phyloP scores from a whole-genome alignment of 805 yeast genomes.

The Zygoascus biomembranicola region DNA sequence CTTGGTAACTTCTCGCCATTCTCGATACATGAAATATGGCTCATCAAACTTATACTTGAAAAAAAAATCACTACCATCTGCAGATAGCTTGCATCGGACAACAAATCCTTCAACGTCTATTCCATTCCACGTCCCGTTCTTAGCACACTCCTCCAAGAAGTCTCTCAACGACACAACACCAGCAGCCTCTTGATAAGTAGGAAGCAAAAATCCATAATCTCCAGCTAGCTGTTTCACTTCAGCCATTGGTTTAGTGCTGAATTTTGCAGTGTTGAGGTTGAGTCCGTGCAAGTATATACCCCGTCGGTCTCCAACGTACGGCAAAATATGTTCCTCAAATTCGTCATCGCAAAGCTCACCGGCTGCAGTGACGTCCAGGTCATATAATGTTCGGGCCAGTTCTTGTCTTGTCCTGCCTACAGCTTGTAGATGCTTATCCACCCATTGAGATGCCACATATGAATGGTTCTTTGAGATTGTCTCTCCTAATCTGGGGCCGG shows the following conservation, averaged over 20 bases:
- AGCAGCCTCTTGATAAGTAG: slow-evolving; percentile 27
- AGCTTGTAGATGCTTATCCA: slow-evolving; percentile 44
- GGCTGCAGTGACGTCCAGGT: slow-evolving; percentile 65
- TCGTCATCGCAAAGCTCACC: slow-evolving; percentile 88
- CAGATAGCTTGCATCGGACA: slow-evolving; percentile 48
- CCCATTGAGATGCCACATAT: slow-evolving; percentile 51
- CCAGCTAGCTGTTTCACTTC: slow-evolving; percentile 53
- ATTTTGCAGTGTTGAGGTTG: slow-evolving; percentile 56
- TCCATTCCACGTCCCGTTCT: slow-evolving; percentile 62
- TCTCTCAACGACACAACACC: slow-evolving; percentile 35
- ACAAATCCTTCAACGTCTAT: slow-evolving; percentile 92
- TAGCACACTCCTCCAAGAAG: slow-evolving; percentile 49
- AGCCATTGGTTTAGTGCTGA: slow-evolving; percentile 56
- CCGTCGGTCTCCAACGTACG: slow-evolving; percentile 54
- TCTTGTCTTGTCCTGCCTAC: slow-evolving; percentile 35
- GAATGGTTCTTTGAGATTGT: slow-evolving; percentile 57
- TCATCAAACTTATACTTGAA: slow-evolving; percentile 94
- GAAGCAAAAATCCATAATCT: slow-evolving; percentile 59
- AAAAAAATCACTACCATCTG: slow-evolving; percentile 43
- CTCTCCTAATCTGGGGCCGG: slow-evolving; percentile 50
- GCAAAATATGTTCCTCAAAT: slow-evolving; percentile 89
- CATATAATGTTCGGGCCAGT: slow-evolving; percentile 49
- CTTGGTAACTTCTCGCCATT: slow-evolving; percentile 81
- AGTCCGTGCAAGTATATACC: slow-evolving; percentile 91
- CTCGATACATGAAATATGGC: slow-evolving; percentile 86